Evolutionary conservation across 2,329 filamentous ascomycete genomes (phyloP), one percentile per base, ranked within the genome.

Genomic region (Fusarium mexicanum): DNA sequence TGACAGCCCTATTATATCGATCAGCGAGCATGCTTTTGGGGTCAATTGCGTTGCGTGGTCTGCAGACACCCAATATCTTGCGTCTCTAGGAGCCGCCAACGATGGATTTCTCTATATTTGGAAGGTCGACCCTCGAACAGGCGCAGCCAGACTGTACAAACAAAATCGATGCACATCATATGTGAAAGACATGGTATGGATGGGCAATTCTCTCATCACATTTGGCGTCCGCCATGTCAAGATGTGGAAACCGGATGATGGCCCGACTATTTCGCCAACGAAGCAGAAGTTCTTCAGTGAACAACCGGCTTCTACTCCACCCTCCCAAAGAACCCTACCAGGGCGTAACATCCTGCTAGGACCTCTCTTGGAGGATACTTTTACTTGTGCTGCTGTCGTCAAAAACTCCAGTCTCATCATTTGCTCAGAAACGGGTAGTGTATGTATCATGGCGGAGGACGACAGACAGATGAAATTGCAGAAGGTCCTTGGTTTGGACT

Each of bases 31-130:
- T 83, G 92, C 91, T 2, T 97, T 94, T 81, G 96, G 96, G 12
- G 94, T 99, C 38, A 92, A 91, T 67, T 93, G 93, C 41, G 90
- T 99, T 40, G 93, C 95, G 5, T 99, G 97, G 88, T 98, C 95
- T 70, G 88, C 92, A 2, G 94, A 98, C 81, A 94, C 93, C 18
- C 92, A 89, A 73, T 97, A 93, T 81, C 88, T 99, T 40, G 96
- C 96, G 6, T 97, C 95, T 26, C 87, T 99, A 18, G 96, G 96
- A 35, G 90, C 93, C 24, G 89, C 93, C 63, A 98, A 98, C 80
- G 96, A 99, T 83, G 96, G 96, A 2, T 98, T 97, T 80, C 87
- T 99, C 26, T 97, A 96, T 80, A 88, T 98, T 35, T 98, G 96
- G 95, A 91, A 88, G 75, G 90, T 98, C 74, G 95, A 97, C 78